Conservation (phyloP, 2,329 filamentous ascomycete genomes). For the Incumbomyces lentus region DNA sequence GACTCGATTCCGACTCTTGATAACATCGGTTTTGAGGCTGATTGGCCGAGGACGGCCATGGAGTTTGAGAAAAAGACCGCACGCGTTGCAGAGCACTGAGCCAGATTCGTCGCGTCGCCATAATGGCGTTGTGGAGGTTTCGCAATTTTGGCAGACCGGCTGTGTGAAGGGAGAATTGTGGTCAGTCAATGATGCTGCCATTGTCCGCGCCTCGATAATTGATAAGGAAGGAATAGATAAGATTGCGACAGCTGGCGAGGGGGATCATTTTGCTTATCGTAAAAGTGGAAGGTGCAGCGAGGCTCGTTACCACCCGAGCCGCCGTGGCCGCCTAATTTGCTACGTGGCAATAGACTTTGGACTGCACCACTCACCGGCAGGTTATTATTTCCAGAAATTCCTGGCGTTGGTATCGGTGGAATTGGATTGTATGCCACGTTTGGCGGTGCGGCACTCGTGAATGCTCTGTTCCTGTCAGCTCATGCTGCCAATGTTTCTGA, state of each 20-base stretch:
- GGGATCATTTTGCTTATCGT: neutral
- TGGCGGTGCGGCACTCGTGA: constrained; percentile 51
- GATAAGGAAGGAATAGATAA: constrained; percentile 6
- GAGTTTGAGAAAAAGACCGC: constrained; percentile 92
- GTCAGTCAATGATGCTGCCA: constrained; percentile 40
- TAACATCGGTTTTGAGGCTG: constrained; percentile 96
- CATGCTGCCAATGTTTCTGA: no score
- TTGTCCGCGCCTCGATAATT: constrained; percentile 16
- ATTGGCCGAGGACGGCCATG: constrained; percentile 89
- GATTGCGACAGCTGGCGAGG: neutral
- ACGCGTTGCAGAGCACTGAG: constrained; percentile 95
- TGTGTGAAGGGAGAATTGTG: constrained; percentile 54
- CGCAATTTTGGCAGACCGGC: constrained; percentile 95
- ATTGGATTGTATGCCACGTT: constrained; percentile 34
- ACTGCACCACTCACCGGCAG: constrained; percentile 29
- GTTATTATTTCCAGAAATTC: constrained; percentile 23
- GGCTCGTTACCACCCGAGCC: no score
- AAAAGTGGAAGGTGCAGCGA: constrained; percentile 3
- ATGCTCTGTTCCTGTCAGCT: constrained; percentile 27
- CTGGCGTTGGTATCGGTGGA: constrained; percentile 18
- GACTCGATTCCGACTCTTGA: constrained; percentile 97
- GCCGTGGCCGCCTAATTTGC: no score
- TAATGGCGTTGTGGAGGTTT: constrained; percentile 86
- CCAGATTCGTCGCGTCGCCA: constrained; percentile 97
- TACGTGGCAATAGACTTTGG: constrained; percentile 13